Base-by-base conservation (phyloP, 352 stramenopile species). In the Pythium insidiosum region DNA sequence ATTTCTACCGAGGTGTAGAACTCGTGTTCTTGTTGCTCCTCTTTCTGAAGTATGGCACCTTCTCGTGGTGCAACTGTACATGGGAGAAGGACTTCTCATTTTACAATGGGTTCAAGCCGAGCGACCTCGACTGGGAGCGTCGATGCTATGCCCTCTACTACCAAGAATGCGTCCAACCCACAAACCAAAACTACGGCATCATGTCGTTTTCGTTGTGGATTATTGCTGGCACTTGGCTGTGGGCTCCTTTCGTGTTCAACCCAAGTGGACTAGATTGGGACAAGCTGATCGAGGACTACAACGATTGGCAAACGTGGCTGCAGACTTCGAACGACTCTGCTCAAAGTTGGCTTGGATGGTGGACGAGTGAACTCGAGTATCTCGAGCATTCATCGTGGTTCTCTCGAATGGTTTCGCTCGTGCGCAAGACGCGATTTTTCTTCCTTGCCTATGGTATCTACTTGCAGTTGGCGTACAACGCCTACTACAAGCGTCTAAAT, bases 1-100 rank as follows among this genome's bases (percentile, higher is more conserved):
- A 99, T 69, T 91, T 98, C 40, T 98, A 98, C 64, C 85, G 97
- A 47, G 96, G 92, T 22, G 85, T 99, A 7, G 96, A 99, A 66
- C 67, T 98, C 35, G 26, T 85, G 7, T 82, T 88, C 29, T 35
- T 91, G 31, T 53, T 88, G 24, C 34, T 91, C 2, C 55, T 88
- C 33, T 91, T 85, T 43, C 70, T 73, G 41, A 77, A 73, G 10
- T 97, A 95, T 21, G 81, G 97, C 22, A 91, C 96, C 23, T 88
- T 99, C 23, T 97, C 72, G 40, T 88, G 75, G 76, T 91, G 79
- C 48, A 88, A 91, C 49, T 91, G 78, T 51, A 79, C 73, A 28
- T 91, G 78, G 78, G 53, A 61, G 38, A 58, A 76, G n/a, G 78
- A 91, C 48, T 50, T 50, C 2, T 47, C 69, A 9, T 91, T 71